Conservation (phyloP, 805 yeast genomes). For the Cyberlindnera petersonii region DNA sequence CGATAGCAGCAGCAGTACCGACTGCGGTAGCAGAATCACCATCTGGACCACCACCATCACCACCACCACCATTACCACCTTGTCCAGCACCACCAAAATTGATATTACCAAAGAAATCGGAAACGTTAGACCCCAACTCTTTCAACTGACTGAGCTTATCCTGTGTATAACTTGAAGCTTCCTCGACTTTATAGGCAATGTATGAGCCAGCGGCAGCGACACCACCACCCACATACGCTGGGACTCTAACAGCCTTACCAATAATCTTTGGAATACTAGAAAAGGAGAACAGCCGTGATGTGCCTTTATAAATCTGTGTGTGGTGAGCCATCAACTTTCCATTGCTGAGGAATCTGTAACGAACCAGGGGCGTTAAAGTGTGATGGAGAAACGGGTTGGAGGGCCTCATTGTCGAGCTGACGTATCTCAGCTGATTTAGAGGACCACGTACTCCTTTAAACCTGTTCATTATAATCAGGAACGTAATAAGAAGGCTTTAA, state of each 20-base stretch:
- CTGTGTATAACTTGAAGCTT: slow-evolving; percentile 67
- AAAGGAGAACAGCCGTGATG: slow-evolving; percentile 24
- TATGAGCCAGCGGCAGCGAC: slow-evolving; percentile 94
- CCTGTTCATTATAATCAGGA: no score
- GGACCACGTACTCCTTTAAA: neutral
- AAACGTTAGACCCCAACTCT: slow-evolving; percentile 55
- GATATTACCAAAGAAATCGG: slow-evolving; percentile 35
- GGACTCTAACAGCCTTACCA: slow-evolving; percentile 53
- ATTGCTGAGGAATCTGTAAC: slow-evolving; percentile 9
- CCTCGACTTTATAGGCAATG: slow-evolving; percentile 86
- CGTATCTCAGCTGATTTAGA: neutral
- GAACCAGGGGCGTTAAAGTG: neutral
- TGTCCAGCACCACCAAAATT: slow-evolving; percentile 27
- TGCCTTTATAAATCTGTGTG: no score
- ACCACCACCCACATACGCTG: slow-evolving; percentile 86
- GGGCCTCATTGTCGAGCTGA: neutral
- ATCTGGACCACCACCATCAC: slow-evolving; percentile 21
- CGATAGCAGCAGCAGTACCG: slow-evolving; percentile 54
- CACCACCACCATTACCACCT: slow-evolving; percentile 19
- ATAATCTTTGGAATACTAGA: slow-evolving; percentile 48
- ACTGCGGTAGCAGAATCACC: slow-evolving; percentile 48
- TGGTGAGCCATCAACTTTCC: slow-evolving; percentile 6
- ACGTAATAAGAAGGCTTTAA: no score
- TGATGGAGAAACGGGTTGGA: neutral
- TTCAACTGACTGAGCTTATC: slow-evolving; percentile 61